Evolutionary conservation across 768 basidiomycete species (phyloP), one percentile per base, ranked within the genome.

Genomic region (Cubamyces sp.): DNA sequence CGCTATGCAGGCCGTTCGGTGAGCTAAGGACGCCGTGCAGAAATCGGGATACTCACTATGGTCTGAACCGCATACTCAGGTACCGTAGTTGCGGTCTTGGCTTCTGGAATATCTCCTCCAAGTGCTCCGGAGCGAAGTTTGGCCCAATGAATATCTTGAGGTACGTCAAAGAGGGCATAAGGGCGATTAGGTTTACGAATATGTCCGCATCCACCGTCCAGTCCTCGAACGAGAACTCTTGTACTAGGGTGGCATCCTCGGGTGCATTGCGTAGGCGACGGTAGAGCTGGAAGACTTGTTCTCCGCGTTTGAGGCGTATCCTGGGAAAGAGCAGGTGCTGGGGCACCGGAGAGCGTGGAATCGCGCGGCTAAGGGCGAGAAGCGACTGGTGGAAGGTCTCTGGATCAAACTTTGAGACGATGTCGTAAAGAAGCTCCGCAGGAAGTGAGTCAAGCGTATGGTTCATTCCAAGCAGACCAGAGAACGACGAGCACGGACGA

Each of bases 121-220:
- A 72, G 73, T 94, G 90, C 65, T 95, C 92, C 2, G 94, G 94
- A 0, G 86, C 72, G 71, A 94, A 94, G 63, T 73, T 80, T 0
- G 92, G 86, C 0, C 94, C 95, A 63, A 96, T 79, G 72, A 85
- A 86, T 52, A 97, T 72, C 25, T 72, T 75, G 63, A 96, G 70
- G 7, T 75, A 74, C 25, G 73, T 70, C 19, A 91, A 65, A 19
- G 76, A 73, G 1, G 85, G 79, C 9, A 95, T 75, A 39, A 87
- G 74, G 21, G 75, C 71, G 19, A 94, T 65, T n/a, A 92, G 69
- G 69, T 90, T 91, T 68, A 88, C 80, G 43, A 92, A 75, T 15
- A 91, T 81, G 61, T 92, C 87, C 3, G 91, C 87, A 69, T 94
- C 91, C 28, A 85, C 86, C 7, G 70, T 78, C 90, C 91, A 95